Percentiles rank a stretch among this genome's conserved stretches.
Evolutionary conservation across 179 eudicot genomes (phyloP).

Genomic region (Amaranthus tricolor): DNA sequence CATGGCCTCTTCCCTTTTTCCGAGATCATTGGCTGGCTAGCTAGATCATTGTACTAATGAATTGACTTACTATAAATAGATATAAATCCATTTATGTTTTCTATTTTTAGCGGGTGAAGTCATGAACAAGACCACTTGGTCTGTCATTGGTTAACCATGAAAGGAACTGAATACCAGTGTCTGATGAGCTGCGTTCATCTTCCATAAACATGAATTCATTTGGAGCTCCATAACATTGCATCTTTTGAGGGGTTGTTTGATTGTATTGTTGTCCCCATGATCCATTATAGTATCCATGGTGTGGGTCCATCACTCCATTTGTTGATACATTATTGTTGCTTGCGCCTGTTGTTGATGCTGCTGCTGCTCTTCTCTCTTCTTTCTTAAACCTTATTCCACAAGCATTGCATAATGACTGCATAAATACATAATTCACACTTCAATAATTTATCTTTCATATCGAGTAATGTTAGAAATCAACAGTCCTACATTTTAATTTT

Average conservation of each 20-base stretch:
- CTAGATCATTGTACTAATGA: neutral
- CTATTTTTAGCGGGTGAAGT: slow-evolving; percentile 42
- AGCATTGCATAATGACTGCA: slow-evolving; percentile 95
- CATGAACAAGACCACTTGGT: slow-evolving; percentile 55
- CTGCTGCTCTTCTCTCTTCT: slow-evolving; percentile 85
- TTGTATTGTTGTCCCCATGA: slow-evolving; percentile 47
- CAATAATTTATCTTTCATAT: no score
- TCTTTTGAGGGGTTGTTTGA: slow-evolving; percentile 36
- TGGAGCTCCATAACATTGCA: slow-evolving; percentile 52
- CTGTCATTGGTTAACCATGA: slow-evolving; percentile 71
- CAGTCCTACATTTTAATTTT: neutral
- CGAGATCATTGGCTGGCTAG: slow-evolving; percentile 13
- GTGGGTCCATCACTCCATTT: slow-evolving; percentile 35
- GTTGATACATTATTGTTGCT: slow-evolving; percentile 12
- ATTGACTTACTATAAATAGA: neutral
- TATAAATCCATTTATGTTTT: neutral
- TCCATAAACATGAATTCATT: slow-evolving; percentile 58
- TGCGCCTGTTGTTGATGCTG: slow-evolving; percentile 45
- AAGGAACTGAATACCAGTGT: slow-evolving; percentile 44
- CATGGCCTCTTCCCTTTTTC: slow-evolving; percentile 25
- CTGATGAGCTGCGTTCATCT: slow-evolving; percentile 43
- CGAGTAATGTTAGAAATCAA: no score
- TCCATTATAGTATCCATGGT: slow-evolving; percentile 42
- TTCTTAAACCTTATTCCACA: slow-evolving; percentile 97
- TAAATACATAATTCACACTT: neutral